A percentile compares a stretch with the other conserved stretches of the same genome.
Conservation (phyloP, 495 filamentous ascomycete species). For the Podospora fimiseda region DNA sequence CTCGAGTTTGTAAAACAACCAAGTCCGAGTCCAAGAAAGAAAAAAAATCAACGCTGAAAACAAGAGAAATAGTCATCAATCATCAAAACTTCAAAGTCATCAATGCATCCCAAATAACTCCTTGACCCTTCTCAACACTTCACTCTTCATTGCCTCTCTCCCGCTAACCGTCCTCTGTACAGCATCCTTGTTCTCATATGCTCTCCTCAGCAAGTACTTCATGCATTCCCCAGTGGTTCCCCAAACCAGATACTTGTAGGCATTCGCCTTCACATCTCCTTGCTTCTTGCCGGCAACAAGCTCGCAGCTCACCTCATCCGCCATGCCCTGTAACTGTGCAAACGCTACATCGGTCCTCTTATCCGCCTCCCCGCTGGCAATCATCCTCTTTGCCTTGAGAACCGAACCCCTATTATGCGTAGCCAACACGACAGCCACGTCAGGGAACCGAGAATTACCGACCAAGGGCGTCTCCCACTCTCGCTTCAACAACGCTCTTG, state of each 20-base stretch:
- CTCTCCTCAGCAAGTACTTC: constrained; percentile 80
- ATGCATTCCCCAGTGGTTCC: constrained; percentile 87
- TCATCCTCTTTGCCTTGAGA: constrained; percentile 52
- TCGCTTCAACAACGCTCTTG: constrained; percentile 31
- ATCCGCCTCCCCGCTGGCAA: constrained; percentile 30
- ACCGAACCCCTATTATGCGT: constrained; percentile 90
- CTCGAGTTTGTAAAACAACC: no score
- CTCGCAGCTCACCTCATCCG: constrained; percentile 85
- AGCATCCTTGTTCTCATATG: constrained; percentile 88
- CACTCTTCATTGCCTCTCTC: constrained; percentile 63
- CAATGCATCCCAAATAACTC: constrained; percentile 37
- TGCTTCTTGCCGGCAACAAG: constrained; percentile 46
- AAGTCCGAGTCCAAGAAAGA: no score
- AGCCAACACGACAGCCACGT: constrained; percentile 69
- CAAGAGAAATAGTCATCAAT: no score
- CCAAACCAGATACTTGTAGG: constrained; percentile 91
- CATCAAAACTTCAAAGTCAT: no score
- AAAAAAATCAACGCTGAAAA: no score
- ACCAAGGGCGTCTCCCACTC: constrained; percentile 46
- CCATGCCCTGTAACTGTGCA: constrained; percentile 94
- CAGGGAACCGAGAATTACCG: constrained; percentile 48
- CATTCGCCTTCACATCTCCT: constrained; percentile 40
- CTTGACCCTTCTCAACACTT: constrained; percentile 59
- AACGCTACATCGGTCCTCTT: constrained; percentile 58
- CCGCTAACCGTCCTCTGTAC: constrained; percentile 70